Evolutionary conservation across 345 rosid genomes (phyloP).

Genomic region (Odontarrhena argentea): DNA sequence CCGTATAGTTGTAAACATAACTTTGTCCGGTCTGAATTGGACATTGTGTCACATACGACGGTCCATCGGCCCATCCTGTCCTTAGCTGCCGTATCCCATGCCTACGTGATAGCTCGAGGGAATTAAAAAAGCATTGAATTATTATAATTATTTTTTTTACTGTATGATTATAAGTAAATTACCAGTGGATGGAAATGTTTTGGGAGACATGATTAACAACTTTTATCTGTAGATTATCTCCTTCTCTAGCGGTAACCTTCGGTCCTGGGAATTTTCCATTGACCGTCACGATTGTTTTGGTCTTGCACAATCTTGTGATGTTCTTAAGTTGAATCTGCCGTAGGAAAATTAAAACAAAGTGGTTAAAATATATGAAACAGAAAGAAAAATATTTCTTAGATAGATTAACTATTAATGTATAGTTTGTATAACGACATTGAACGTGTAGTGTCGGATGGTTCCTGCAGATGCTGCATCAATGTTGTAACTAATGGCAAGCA

Average conservation of each 20-base stretch:
- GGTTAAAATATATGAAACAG: background rate
- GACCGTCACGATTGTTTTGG: slow-evolving; percentile 41
- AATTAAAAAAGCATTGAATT: too few species aligned
- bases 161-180: slow-evolving; percentile 14
- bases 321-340: slow-evolving; percentile 51
- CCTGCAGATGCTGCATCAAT: slow-evolving; percentile 40
- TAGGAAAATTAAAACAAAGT: background rate
- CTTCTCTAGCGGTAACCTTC: slow-evolving; percentile 43
- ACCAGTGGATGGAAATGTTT: slow-evolving; percentile 44
- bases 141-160: too few species aligned
- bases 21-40: slow-evolving; percentile 66
- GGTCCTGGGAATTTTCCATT: slow-evolving; percentile 45
- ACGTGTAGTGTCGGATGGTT: slow-evolving; percentile 48
- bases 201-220: slow-evolving; percentile 41
- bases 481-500: slow-evolving; percentile 29
- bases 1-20: slow-evolving; percentile 72
- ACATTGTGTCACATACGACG: slow-evolving; percentile 72
- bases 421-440: slow-evolving; percentile 37
- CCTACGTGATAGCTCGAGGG: slow-evolving; percentile 42
- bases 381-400: background rate
- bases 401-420: background rate
- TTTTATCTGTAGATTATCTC: slow-evolving; percentile 43
- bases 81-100: slow-evolving; percentile 68
- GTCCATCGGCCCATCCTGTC: slow-evolving; percentile 89
- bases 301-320: slow-evolving; percentile 47